phyloP scores from a whole-genome alignment of 106 monocot genomes.

The Allium cepa region DNA sequence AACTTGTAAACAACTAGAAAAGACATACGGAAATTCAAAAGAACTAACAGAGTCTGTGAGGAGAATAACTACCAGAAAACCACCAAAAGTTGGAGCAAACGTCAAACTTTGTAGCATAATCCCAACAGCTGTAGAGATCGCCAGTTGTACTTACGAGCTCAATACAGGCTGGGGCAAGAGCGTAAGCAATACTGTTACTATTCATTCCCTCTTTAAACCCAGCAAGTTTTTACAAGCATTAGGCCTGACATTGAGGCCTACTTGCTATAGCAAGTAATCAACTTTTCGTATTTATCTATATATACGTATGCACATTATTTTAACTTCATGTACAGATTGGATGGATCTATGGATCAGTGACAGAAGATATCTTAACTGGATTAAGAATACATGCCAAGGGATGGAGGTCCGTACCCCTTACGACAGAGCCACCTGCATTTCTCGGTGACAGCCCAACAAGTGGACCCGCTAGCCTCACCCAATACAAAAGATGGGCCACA shows the following conservation, averaged over 20 bases:
- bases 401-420: constrained; percentile 17
- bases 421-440: constrained; percentile 15
- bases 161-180: constrained; percentile 42
- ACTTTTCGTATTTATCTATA: no score
- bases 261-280: no score
- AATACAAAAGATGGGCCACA: constrained; percentile 45
- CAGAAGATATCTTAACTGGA: constrained; percentile 27
- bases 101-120: constrained; percentile 8
- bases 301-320: background rate
- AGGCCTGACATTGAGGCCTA: no score
- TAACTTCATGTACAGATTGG: constrained; percentile 19
- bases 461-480: constrained; percentile 27
- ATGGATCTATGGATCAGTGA: constrained; percentile 27
- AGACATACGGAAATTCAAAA: constrained; percentile 19
- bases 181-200: constrained; percentile 4
- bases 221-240: no score
- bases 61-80: background rate
- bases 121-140: constrained; percentile 20
- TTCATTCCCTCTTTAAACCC: background rate
- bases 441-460: constrained; percentile 31
- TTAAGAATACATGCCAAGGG: constrained; percentile 29
- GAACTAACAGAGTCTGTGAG: constrained; percentile 32
- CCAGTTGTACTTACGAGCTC: constrained; percentile 30
- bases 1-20: constrained; percentile 12
- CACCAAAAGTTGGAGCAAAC: background rate